Percentiles rank a stretch among this genome's conserved stretches.
These are phyloP conservation scores for Dactylonectria estremocensis DNA, from an alignment of 2,329 filamentous ascomycete genomes.

Conservation along the genomic window DNA sequence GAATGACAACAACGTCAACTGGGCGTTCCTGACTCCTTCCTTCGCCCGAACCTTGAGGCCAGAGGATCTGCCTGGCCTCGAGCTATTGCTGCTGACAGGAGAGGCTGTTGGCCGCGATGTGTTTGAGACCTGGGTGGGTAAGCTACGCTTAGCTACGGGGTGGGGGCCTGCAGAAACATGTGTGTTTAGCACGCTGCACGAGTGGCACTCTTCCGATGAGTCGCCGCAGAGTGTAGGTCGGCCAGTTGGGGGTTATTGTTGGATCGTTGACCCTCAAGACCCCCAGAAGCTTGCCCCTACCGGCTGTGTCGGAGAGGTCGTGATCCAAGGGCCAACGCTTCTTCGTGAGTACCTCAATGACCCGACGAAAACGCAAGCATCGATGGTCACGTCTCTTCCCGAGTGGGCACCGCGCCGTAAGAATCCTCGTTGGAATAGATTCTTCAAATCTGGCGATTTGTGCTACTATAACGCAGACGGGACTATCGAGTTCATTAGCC, in stretches of 20 bases:
- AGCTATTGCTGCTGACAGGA: slow-evolving; percentile 28
- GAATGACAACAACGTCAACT: neutral
- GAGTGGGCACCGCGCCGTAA: too few species aligned
- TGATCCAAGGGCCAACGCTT: too few species aligned
- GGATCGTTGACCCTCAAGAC: slow-evolving; percentile 45
- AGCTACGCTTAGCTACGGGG: slow-evolving; percentile 27
- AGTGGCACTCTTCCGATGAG: neutral
- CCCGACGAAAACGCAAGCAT: slow-evolving; percentile 39
- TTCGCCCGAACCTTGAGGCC: slow-evolving; percentile 8
- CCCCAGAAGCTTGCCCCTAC: slow-evolving; percentile 40
- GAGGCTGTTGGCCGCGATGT: slow-evolving; percentile 29
- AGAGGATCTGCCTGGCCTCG: neutral
- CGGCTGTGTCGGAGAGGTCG: too few species aligned
- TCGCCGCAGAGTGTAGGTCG: too few species aligned
- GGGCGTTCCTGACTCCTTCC: slow-evolving; percentile 13
- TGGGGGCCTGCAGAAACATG: slow-evolving; percentile 41
- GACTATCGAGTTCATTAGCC: too few species aligned
- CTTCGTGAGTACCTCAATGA: slow-evolving; percentile 44
- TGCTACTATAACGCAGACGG: too few species aligned
- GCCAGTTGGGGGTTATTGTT: slow-evolving; percentile 22
- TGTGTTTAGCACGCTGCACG: neutral
- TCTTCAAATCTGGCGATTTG: too few species aligned
- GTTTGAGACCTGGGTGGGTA: slow-evolving; percentile 34
- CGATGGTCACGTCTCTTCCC: slow-evolving; percentile 51
- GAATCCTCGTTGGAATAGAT: too few species aligned